phyloP scores from a whole-genome alignment of 139 green algal genomes.

The Chara braunii region DNA sequence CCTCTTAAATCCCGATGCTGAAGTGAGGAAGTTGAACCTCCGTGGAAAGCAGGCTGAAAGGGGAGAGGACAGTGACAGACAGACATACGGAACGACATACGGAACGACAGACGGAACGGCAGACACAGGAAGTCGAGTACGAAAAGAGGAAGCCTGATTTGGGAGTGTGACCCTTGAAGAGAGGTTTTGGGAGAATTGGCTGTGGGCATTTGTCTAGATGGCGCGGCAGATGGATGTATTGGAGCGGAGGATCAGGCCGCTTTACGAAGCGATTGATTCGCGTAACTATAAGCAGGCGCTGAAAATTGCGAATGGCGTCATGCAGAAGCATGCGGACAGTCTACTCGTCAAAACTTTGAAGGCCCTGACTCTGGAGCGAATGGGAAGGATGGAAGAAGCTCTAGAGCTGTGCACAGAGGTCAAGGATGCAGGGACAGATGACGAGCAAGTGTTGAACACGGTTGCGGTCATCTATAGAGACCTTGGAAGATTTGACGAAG shows the following conservation, averaged over 20 bases:
- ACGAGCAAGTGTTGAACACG: conserved; percentile 10
- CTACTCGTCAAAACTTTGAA: conserved; percentile 28
- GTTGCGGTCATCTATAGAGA: not conserved
- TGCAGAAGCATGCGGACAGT: conserved; percentile 18
- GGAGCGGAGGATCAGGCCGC: conserved; percentile 28
- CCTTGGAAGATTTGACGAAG: conserved; percentile 18
- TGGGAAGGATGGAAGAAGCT: conserved; percentile 13
- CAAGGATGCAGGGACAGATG: conserved; percentile 2
- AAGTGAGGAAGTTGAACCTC: too few species aligned
- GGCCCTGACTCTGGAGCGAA: conserved; percentile 23
- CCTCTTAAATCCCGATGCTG: too few species aligned
- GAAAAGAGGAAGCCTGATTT: too few species aligned
- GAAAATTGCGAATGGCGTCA: conserved; percentile 5
- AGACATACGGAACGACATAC: too few species aligned
- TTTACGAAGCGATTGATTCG: conserved; percentile 26
- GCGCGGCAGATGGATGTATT: conserved; percentile 30
- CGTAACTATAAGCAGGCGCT: conserved; percentile 35
- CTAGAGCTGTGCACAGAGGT: conserved; percentile 7
- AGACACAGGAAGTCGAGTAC: too few species aligned
- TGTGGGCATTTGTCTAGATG: too few species aligned
- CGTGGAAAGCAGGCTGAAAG: too few species aligned
- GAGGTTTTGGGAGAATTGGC: too few species aligned
- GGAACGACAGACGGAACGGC: too few species aligned
- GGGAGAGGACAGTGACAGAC: too few species aligned
- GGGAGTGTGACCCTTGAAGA: too few species aligned